phyloP scores from a whole-genome alignment of 345 rosid genomes.

The Boechera retrofracta region DNA sequence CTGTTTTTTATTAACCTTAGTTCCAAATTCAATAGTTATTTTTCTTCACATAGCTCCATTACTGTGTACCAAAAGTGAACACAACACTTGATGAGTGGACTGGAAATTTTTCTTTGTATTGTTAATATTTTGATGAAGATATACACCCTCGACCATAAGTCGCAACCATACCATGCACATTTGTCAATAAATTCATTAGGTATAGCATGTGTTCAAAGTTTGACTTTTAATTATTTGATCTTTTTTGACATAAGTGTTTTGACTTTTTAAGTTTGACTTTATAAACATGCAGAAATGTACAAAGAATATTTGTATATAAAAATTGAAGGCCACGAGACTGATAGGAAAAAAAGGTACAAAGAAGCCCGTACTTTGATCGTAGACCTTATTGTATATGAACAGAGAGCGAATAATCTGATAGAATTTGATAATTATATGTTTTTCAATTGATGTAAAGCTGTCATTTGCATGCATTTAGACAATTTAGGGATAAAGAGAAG shows the following conservation, averaged over 20 bases:
- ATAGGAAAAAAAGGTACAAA: not conserved
- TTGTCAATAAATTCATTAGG: too few relatives aligned
- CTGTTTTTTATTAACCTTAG: too few relatives aligned
- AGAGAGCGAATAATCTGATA: conserved; percentile 11
- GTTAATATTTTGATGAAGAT: not conserved
- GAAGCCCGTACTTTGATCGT: conserved; percentile 41
- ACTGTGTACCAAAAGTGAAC: not conserved
- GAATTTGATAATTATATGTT: not conserved
- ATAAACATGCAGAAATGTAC: conserved; percentile 25
- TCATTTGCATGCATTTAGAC: conserved; percentile 45
- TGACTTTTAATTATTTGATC: conserved; percentile 28
- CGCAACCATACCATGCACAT: not conserved
- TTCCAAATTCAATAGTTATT: too few relatives aligned
- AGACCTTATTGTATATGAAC: conserved; percentile 21
- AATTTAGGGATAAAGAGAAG: conserved; percentile 20
- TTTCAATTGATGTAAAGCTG: conserved; percentile 30
- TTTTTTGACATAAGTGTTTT: conserved; percentile 9
- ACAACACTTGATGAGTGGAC: not conserved
- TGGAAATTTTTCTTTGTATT: not conserved
- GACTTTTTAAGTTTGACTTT: conserved; percentile 3
- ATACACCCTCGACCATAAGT: conserved; percentile 13
- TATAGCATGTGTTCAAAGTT: conserved; percentile 1
- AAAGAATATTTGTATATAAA: conserved; percentile 12
- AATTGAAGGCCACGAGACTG: conserved; percentile 13
- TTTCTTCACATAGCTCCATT: not conserved